These are phyloP conservation scores for Tylopilus plumbeoviolaceoides DNA, from an alignment of 768 basidiomycete genomes.

Conservation along the genomic window DNA sequence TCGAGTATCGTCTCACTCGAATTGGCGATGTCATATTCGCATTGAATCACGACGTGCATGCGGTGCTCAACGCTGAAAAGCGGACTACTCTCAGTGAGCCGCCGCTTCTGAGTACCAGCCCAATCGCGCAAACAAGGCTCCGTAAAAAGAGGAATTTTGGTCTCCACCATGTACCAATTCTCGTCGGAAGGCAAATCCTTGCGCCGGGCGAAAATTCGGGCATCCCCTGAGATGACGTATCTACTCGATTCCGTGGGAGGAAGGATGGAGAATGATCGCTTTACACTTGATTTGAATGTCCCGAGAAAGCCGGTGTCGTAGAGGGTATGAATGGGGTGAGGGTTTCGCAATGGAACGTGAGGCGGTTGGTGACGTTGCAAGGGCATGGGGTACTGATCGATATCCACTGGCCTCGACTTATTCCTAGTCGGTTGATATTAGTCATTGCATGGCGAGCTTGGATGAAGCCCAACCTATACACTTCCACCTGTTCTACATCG, in stretches of 20 bases:
- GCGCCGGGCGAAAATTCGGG: conserved; percentile 42
- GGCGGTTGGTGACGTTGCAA: conserved; percentile 60
- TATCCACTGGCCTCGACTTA: conserved; percentile 38
- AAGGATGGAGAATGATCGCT: conserved; percentile 45
- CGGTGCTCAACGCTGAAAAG: conserved; percentile 56
- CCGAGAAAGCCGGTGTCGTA: conserved; percentile 42
- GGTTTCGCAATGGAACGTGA: conserved; percentile 46
- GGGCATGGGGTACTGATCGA: conserved; percentile 53
- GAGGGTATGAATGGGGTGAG: conserved; percentile 48
- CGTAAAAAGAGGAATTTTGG: conserved; percentile 18
- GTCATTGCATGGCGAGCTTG: conserved; percentile 1
- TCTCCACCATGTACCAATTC: conserved; percentile 26
- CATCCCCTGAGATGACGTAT: conserved; percentile 47
- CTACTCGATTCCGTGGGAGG: conserved; percentile 41
- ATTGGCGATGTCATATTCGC: conserved; percentile 48
- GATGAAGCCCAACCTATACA: conserved; percentile 49
- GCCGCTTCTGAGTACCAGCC: conserved; percentile 30
- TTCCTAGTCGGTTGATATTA: conserved; percentile 32
- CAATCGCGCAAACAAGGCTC: conserved; percentile 21
- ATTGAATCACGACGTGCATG: conserved; percentile 48
- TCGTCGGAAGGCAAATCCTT: conserved; percentile 19
- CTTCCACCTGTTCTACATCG: conserved; percentile 61
- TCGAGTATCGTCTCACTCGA: conserved; percentile 24
- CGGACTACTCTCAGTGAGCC: conserved; percentile 49
- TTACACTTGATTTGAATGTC: conserved; percentile 23